phyloP scores from a whole-genome alignment of 2,329 filamentous ascomycete species.

The Pestalotiopsis sp. region DNA sequence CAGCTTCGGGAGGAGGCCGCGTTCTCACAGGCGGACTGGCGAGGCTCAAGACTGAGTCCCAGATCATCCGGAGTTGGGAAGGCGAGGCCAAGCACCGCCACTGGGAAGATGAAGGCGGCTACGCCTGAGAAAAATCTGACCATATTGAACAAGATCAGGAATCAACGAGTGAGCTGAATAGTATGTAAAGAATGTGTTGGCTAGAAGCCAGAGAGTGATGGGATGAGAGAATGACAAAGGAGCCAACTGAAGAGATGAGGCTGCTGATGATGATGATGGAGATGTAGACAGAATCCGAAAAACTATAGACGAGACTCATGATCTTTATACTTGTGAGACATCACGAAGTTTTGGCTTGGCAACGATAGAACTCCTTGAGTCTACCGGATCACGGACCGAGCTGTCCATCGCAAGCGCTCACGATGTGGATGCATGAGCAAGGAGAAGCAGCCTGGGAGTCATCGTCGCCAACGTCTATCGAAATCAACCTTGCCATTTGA shows the following conservation, averaged over 20 bases:
- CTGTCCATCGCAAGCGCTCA: not conserved
- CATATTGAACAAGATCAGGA: not conserved
- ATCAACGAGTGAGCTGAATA: not conserved
- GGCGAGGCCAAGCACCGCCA: not conserved
- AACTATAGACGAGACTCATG: not conserved
- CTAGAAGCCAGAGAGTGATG: not conserved
- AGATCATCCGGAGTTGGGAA: not conserved
- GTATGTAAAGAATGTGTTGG: not conserved
- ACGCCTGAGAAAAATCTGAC: not conserved
- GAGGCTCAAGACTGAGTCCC: conserved; percentile 3
- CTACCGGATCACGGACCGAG: not conserved
- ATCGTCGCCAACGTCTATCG: not conserved
- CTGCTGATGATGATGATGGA: not conserved
- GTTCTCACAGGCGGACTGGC: conserved; percentile 21
- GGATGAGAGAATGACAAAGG: not conserved
- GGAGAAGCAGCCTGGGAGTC: not conserved
- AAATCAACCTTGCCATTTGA: not conserved
- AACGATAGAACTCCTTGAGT: not conserved
- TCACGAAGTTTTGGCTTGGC: not conserved
- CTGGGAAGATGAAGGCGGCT: not conserved
- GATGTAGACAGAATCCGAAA: not conserved
- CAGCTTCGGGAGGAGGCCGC: conserved; percentile 34
- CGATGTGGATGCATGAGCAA: not conserved
- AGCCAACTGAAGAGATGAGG: not conserved
- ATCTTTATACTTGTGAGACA: not conserved